Evolutionary conservation across 257 asterid genomes (phyloP).

Genomic region (Ilex asprella): DNA sequence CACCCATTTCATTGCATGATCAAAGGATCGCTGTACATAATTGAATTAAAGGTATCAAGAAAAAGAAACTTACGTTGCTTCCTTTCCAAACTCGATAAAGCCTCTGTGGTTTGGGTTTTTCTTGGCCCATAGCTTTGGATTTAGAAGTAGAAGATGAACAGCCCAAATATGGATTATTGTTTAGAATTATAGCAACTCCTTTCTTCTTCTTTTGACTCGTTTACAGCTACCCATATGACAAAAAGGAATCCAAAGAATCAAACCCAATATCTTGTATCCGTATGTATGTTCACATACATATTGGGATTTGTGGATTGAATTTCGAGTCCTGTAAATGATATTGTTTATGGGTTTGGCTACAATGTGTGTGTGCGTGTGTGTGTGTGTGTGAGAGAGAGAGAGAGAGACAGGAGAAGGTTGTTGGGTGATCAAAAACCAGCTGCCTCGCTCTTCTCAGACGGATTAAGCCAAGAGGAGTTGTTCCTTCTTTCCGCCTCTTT

Average conservation of each 20-base stretch:
- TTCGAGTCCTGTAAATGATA: too few species aligned
- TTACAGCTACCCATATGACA: constrained; percentile 18
- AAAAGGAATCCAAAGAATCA: constrained; percentile 18
- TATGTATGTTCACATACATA: constrained; percentile 13
- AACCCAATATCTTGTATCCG: constrained; percentile 20
- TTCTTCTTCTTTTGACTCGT: constrained; percentile 6
- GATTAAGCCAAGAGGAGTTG: constrained; percentile 27
- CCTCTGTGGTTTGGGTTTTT: constrained; percentile 39
- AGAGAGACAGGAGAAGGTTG: constrained; percentile 4
- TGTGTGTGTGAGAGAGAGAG: constrained; percentile 17
- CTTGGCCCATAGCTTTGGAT: constrained; percentile 37
- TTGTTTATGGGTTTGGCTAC: too few species aligned
- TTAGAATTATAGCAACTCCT: constrained; percentile 10
- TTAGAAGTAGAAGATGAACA: constrained; percentile 1
- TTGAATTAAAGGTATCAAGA: neutral
- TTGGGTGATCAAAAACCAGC: constrained; percentile 39
- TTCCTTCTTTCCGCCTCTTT: constrained; percentile 10
- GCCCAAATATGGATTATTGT: constrained; percentile 19
- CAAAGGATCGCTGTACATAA: neutral
- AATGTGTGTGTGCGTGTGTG: neutral
- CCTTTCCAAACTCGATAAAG: constrained; percentile 83
- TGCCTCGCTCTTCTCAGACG: constrained; percentile 24
- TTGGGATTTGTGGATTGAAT: constrained; percentile 19
- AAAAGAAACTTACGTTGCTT: constrained; percentile 51
- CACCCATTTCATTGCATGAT: neutral